Conservation (phyloP, 2,329 filamentous ascomycete genomes). For the Chrysoporthe austroafricana region DNA sequence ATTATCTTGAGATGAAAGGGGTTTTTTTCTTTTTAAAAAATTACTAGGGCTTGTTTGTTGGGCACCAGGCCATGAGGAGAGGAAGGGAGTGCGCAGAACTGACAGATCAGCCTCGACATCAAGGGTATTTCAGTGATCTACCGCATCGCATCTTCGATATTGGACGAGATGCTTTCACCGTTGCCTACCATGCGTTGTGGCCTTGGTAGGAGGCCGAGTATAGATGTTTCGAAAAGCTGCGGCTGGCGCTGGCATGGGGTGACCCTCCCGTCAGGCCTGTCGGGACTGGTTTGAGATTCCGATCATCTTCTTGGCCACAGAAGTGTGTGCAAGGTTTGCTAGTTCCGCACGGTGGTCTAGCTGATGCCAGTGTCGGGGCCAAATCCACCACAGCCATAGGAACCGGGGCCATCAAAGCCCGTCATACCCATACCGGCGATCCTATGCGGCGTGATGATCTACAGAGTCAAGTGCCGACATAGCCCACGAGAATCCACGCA, state of each 20-base stretch:
- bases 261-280: background rate
- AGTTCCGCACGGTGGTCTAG: background rate
- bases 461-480: no score
- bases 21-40: background rate
- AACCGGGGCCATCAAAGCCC: no score
- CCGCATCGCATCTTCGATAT: background rate
- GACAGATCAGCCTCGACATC: background rate
- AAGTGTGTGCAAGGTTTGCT: background rate
- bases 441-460: no score
- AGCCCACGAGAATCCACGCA: no score
- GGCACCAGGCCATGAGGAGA: constrained; percentile 20
- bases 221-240: constrained; percentile 19
- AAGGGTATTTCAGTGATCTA: constrained; percentile 13
- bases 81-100: background rate
- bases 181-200: background rate
- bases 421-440: no score
- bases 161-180: background rate
- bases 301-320: background rate
- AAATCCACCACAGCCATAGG: background rate
- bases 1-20: background rate
- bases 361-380: background rate
- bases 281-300: constrained; percentile 12
- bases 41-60: background rate
- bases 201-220: constrained; percentile 3
- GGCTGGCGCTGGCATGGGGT: background rate